These are phyloP conservation scores for Entomortierella chlamydospora DNA, from an alignment of 192 early-diverging fungal genomes.

Conservation along the genomic window DNA sequence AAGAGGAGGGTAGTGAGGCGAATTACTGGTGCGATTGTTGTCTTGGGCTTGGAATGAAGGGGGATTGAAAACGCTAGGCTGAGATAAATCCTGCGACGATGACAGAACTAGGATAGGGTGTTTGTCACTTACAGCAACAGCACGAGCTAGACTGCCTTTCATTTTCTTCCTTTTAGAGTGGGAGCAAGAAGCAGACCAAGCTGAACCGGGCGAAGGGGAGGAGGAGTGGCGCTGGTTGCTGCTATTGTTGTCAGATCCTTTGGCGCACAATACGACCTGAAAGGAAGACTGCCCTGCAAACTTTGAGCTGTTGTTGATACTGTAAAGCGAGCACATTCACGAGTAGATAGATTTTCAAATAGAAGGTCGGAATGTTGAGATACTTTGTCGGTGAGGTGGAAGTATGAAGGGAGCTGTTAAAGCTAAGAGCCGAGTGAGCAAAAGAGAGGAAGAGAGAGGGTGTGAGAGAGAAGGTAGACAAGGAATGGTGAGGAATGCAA, in stretches of 20 bases:
- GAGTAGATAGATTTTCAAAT: not conserved
- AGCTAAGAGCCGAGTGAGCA: not conserved
- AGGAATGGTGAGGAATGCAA: not conserved
- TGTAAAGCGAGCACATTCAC: conserved; percentile 48
- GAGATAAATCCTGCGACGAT: conserved; percentile 1
- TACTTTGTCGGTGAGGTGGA: not conserved
- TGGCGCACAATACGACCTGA: conserved; percentile 41
- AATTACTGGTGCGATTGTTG: not conserved
- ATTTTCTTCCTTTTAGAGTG: conserved; percentile 34
- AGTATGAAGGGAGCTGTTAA: not conserved
- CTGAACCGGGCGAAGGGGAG: conserved; percentile 10
- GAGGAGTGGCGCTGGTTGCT: conserved; percentile 4
- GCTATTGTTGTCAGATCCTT: conserved; percentile 16
- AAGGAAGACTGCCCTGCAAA: conserved; percentile 30
- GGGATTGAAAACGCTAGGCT: conserved; percentile 7
- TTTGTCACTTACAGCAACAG: not conserved
- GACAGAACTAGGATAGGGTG: conserved; percentile 14
- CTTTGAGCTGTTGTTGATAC: conserved; percentile 47
- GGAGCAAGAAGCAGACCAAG: conserved; percentile 20
- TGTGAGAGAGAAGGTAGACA: conserved; percentile 1
- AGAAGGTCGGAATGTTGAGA: not conserved
- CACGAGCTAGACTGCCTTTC: conserved; percentile 16
- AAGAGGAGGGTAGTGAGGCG: conserved; percentile 15
- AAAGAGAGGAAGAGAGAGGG: not conserved
- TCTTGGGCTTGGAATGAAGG: conserved; percentile 17